Conservation (phyloP, 331 rosid genomes). For the Cydonia oblonga region DNA sequence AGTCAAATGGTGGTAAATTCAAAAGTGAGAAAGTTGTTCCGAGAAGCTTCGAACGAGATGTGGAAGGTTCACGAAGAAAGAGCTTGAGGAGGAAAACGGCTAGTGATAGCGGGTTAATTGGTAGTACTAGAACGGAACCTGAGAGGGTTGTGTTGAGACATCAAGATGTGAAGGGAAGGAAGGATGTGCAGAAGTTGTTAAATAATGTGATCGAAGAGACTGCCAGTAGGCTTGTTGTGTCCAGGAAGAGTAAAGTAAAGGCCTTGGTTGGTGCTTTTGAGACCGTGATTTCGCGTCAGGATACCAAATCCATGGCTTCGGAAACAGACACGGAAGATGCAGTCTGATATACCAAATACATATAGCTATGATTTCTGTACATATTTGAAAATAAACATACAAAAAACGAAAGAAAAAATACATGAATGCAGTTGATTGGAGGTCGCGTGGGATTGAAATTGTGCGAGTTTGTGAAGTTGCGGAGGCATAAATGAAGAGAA, state of each 20-base stretch:
- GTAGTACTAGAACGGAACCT: slow-evolving; percentile 16
- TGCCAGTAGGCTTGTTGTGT: slow-evolving; percentile 64
- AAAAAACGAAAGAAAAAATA: not conserved
- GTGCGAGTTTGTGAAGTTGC: not conserved
- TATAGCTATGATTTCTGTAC: slow-evolving; percentile 22
- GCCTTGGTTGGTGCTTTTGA: slow-evolving; percentile 60
- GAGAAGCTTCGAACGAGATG: slow-evolving; percentile 14
- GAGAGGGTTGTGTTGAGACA: slow-evolving; percentile 63
- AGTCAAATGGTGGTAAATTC: slow-evolving; percentile 15
- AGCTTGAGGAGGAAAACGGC: slow-evolving; percentile 24
- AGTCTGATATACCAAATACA: slow-evolving; percentile 21
- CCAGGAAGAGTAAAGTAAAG: slow-evolving; percentile 81
- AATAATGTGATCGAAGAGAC: slow-evolving; percentile 95
- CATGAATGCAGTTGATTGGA: slow-evolving; percentile 1
- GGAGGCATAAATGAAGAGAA: not conserved
- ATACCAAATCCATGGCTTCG: slow-evolving; percentile 17
- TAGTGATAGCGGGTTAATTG: slow-evolving; percentile 21
- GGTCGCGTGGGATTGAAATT: slow-evolving; percentile 4
- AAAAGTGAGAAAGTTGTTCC: slow-evolving; percentile 22
- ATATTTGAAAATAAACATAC: not conserved
- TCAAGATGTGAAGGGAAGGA: slow-evolving; percentile 43
- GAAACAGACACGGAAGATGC: slow-evolving; percentile 3
- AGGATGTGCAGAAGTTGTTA: slow-evolving; percentile 40
- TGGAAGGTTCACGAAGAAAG: slow-evolving; percentile 29
- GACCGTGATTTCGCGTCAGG: slow-evolving; percentile 49